Conservation (phyloP, 108 stramenopile genomes). For the Epipyxis sp. region DNA sequence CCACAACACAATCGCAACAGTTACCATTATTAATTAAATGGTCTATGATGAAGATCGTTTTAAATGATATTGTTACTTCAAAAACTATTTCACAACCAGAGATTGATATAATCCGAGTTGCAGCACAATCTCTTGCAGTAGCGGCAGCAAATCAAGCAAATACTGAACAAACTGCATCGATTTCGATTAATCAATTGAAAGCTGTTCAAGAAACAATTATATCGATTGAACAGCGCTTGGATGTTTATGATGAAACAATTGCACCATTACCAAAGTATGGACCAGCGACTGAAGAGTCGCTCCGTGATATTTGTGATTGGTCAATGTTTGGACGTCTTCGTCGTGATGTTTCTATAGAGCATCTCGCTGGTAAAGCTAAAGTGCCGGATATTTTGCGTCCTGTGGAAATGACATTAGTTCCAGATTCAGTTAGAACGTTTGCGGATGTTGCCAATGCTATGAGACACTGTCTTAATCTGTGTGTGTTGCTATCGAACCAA, state of each 20-base stretch:
- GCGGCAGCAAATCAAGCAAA: no score
- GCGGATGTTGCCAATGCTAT: slow-evolving; percentile 77
- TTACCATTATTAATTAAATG: background rate
- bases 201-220: no score
- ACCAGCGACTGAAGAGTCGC: background rate
- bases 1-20: background rate
- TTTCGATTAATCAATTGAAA: no score
- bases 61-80: background rate
- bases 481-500: slow-evolving; percentile 90
- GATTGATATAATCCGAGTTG: no score
- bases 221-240: no score
- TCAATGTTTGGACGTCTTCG: slow-evolving; percentile 79
- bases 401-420: slow-evolving; percentile 81
- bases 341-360: slow-evolving; percentile 81
- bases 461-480: slow-evolving; percentile 80
- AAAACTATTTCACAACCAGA: no score
- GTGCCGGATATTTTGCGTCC: slow-evolving; percentile 83
- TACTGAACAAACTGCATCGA: no score
- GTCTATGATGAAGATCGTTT: background rate
- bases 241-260: no score
- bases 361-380: slow-evolving; percentile 43
- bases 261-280: background rate
- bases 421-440: slow-evolving; percentile 76
- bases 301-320: background rate
- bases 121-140: no score